Evolutionary conservation across 768 basidiomycete species (phyloP).

Genomic region (Boletus coccyginus): DNA sequence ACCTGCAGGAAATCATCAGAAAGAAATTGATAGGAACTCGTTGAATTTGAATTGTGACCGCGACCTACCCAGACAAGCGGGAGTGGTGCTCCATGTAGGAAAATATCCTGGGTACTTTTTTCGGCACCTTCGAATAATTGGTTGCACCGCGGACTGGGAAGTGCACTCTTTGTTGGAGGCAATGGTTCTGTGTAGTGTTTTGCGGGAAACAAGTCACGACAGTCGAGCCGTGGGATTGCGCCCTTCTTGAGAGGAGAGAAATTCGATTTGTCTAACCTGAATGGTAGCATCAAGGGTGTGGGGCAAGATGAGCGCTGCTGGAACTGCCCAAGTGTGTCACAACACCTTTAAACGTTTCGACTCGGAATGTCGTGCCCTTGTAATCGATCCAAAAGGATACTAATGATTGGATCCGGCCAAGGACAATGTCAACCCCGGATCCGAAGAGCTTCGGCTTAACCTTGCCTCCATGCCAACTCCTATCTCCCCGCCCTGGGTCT

Average conservation of each 20-base stretch:
- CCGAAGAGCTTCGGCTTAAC: not conserved
- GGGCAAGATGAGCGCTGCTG: conserved; percentile 3
- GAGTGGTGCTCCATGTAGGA: conserved; percentile 27
- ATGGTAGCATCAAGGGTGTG: conserved; percentile 13
- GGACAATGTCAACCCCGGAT: not conserved
- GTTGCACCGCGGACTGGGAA: conserved; percentile 4
- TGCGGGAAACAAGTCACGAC: conserved; percentile 16
- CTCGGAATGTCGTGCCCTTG: not conserved
- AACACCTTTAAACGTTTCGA: conserved; percentile 4
- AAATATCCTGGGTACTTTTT: conserved; percentile 13
- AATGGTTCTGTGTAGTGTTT: not conserved
- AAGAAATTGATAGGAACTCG: too few species aligned
- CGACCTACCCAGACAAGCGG: conserved; percentile 27
- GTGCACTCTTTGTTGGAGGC: not conserved
- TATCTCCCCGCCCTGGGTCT: too few species aligned
- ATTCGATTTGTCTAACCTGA: conserved; percentile 10
- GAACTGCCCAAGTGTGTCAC: not conserved
- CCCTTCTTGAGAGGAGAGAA: conserved; percentile 19
- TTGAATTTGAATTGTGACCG: too few species aligned
- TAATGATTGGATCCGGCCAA: not conserved
- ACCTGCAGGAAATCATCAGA: conserved; percentile 11
- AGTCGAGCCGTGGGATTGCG: conserved; percentile 16
- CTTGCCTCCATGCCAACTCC: not conserved
- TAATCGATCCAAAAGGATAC: not conserved
- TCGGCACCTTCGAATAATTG: not conserved